Conservation (phyloP, 2,329 filamentous ascomycete genomes). For the Neurospora crassa region DNA sequence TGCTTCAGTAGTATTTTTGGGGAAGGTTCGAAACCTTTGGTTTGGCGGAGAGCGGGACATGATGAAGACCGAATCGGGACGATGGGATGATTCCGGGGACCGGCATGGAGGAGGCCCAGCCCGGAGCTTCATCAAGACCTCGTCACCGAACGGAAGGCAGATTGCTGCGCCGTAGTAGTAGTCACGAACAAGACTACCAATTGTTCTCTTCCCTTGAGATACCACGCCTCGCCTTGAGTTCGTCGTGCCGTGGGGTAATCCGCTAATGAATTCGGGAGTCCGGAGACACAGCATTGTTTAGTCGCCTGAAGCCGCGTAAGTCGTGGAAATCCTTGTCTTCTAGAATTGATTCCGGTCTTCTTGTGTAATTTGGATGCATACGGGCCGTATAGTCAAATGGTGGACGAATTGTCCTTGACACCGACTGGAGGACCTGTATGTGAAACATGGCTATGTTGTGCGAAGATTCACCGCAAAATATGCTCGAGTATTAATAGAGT, state of each 20-base stretch:
- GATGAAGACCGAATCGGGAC: neutral
- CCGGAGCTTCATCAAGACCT: neutral
- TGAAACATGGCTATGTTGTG: neutral
- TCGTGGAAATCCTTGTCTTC: neutral
- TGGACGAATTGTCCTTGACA: neutral
- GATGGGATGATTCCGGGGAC: neutral
- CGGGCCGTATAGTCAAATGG: neutral
- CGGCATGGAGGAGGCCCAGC: neutral
- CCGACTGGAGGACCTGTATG: neutral
- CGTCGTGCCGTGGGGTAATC: neutral
- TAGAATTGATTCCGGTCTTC: neutral
- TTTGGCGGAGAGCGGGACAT: too few relatives aligned
- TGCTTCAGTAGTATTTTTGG: neutral
- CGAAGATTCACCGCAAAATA: neutral
- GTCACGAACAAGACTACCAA: neutral
- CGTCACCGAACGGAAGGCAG: neutral
- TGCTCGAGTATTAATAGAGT: neutral
- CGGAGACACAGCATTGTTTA: neutral
- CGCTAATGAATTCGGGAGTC: neutral
- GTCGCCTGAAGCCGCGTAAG: neutral
- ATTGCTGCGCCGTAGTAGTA: neutral
- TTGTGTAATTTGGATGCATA: neutral
- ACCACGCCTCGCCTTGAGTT: neutral
- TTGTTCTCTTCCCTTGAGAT: neutral
- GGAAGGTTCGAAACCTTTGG: neutral